phyloP scores from a whole-genome alignment of 306 rosid genomes.

The Glycine tomentella region DNA sequence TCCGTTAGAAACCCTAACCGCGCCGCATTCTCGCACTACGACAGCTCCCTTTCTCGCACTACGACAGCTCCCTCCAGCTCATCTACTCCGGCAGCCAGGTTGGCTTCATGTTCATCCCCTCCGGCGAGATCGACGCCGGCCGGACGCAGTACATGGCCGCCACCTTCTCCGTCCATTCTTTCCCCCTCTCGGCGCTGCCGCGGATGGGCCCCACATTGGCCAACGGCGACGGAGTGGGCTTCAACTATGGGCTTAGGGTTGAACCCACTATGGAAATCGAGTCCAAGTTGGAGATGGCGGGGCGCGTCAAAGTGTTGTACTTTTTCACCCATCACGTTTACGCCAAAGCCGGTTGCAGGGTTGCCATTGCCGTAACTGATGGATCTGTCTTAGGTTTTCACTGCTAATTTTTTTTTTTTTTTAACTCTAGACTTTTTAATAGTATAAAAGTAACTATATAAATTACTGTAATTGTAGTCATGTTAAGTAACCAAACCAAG shows the following conservation, averaged over 20 bases:
- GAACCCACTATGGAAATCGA: slow-evolving; percentile 81
- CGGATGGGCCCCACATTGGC: slow-evolving; percentile 48
- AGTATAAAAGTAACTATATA: background rate
- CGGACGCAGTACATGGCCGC: slow-evolving; percentile 90
- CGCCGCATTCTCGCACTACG: slow-evolving; percentile 81
- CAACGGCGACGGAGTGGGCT: slow-evolving; percentile 49
- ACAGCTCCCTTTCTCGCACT: no score
- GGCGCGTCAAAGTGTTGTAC: slow-evolving; percentile 83
- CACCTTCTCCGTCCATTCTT: slow-evolving; percentile 76
- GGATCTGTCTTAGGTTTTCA: slow-evolving; percentile 94
- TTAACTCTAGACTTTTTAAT: slow-evolving; percentile 35
- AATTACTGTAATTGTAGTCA: slow-evolving; percentile 31
- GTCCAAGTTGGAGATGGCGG: slow-evolving; percentile 83
- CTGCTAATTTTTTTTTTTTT: slow-evolving; percentile 58
- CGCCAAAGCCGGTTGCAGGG: slow-evolving; percentile 71
- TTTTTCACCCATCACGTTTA: slow-evolving; percentile 79
- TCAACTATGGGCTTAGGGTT: slow-evolving; percentile 54
- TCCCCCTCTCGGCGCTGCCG: slow-evolving; percentile 68
- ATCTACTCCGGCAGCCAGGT: slow-evolving; percentile 82
- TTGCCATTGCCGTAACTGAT: slow-evolving; percentile 70
- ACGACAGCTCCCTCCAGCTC: slow-evolving; percentile 86
- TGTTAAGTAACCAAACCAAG: slow-evolving; percentile 7
- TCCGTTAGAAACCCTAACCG: slow-evolving; percentile 85
- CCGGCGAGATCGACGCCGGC: slow-evolving; percentile 85
- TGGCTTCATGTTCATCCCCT: slow-evolving; percentile 98